A percentile compares a stretch with the other conserved stretches of the same genome.
Evolutionary conservation across 2,329 filamentous ascomycete species (phyloP).

Genomic region (Fusarium decemcellulare): DNA sequence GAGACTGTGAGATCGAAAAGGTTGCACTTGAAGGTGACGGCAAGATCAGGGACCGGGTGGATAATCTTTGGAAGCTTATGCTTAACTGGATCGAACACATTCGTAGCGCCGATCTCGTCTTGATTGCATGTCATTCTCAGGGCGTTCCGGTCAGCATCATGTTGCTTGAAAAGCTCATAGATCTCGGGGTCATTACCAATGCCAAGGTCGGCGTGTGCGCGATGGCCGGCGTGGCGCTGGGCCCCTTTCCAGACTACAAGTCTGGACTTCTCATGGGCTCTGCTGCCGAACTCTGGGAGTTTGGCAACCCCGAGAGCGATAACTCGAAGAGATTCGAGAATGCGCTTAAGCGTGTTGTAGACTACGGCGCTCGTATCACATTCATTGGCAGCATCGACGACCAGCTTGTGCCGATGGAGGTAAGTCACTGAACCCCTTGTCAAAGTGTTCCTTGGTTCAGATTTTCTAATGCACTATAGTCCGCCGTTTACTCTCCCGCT

Average conservation of each 20-base stretch:
- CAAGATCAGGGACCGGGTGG: slow-evolving; percentile 89
- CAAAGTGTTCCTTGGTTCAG: neutral
- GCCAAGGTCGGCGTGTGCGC: slow-evolving; percentile 89
- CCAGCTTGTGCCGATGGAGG: slow-evolving; percentile 93
- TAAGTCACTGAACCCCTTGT: slow-evolving; percentile 54
- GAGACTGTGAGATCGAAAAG: slow-evolving; percentile 88
- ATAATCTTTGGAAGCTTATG: slow-evolving; percentile 93
- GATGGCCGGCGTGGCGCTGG: slow-evolving; percentile 92
- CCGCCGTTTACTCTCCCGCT: slow-evolving; percentile 87
- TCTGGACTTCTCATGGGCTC: slow-evolving; percentile 90
- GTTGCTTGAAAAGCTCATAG: slow-evolving; percentile 92
- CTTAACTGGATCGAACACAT: slow-evolving; percentile 96
- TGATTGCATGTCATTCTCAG: slow-evolving; percentile 96
- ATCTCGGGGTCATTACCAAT: slow-evolving; percentile 85
- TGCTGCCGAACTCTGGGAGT: slow-evolving; percentile 95
- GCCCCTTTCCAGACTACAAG: slow-evolving; percentile 93
- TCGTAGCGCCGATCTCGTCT: slow-evolving; percentile 86
- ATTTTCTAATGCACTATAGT: slow-evolving; percentile 62
- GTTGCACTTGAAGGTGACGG: slow-evolving; percentile 96
- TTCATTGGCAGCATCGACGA: slow-evolving; percentile 97
- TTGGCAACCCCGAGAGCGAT: slow-evolving; percentile 83
- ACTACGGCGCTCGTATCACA: slow-evolving; percentile 85
- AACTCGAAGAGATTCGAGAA: slow-evolving; percentile 87
- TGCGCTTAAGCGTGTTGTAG: slow-evolving; percentile 80
- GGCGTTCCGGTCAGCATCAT: slow-evolving; percentile 95